Evolutionary conservation across 352 stramenopile genomes (phyloP).

Genomic region (Phytophthora citricola): DNA sequence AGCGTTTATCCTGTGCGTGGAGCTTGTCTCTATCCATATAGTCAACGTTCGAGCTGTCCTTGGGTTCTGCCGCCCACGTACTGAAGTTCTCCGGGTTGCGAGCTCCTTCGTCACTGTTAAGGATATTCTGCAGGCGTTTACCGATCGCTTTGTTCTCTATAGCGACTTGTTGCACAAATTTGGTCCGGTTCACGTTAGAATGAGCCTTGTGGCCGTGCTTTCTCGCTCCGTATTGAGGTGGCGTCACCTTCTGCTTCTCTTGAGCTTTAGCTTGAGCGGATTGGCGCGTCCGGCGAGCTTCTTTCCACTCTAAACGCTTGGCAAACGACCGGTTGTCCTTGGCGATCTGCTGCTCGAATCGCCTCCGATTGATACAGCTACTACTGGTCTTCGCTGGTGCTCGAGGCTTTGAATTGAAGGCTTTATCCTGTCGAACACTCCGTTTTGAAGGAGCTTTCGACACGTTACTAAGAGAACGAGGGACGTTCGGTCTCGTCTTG

Average conservation of each 20-base stretch:
- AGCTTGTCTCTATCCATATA: constrained; percentile 59
- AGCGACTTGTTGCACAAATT: constrained; percentile 58
- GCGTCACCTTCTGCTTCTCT: constrained; percentile 42
- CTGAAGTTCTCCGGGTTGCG: constrained; percentile 25
- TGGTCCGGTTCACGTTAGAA: constrained; percentile 65
- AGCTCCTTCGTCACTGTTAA: constrained; percentile 23
- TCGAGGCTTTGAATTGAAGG: constrained; percentile 7
- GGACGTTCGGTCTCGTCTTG: constrained; percentile 11
- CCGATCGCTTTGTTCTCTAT: constrained; percentile 64
- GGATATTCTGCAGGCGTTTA: constrained; percentile 56
- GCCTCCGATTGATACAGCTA: constrained; percentile 61
- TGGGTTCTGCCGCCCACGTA: constrained; percentile 33
- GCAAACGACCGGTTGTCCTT: constrained; percentile 65
- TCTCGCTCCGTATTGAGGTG: constrained; percentile 49
- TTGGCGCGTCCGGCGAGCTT: constrained; percentile 37
- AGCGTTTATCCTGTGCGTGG: constrained; percentile 50
- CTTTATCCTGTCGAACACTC: constrained; percentile 14
- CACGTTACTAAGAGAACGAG: constrained; percentile 8
- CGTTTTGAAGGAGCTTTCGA: constrained; percentile 18
- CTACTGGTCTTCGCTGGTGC: constrained; percentile 50
- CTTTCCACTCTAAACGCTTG: constrained; percentile 54
- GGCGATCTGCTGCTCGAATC: constrained; percentile 64
- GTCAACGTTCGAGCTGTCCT: constrained; percentile 32
- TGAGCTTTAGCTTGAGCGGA: constrained; percentile 46
- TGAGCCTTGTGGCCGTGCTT: constrained; percentile 63